Evolutionary conservation across 1,139 yeast species (phyloP).

Genomic region (Pichia sp.): DNA sequence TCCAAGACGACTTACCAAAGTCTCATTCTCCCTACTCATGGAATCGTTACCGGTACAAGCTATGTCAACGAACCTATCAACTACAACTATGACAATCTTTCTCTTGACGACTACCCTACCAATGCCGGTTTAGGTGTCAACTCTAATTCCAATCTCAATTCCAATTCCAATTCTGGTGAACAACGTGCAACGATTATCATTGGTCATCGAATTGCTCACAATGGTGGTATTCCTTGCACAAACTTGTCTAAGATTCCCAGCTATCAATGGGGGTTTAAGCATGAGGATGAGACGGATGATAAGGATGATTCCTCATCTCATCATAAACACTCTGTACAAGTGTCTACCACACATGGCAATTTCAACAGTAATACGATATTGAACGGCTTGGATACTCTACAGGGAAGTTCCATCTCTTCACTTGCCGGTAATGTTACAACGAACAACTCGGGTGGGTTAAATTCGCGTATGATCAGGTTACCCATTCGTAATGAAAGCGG

Average conservation of each 20-base stretch:
- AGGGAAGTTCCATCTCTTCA: slow-evolving; percentile 21
- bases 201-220: slow-evolving; percentile 27
- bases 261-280: slow-evolving; percentile 26
- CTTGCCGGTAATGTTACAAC: slow-evolving; percentile 19
- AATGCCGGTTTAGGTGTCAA: not conserved
- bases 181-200: slow-evolving; percentile 15
- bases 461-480: slow-evolving; percentile 21
- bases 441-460: slow-evolving; percentile 19
- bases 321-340: not conserved
- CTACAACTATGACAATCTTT: no score
- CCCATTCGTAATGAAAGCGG: slow-evolving; percentile 17
- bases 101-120: no score
- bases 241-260: slow-evolving; percentile 26
- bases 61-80: no score
- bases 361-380: slow-evolving; percentile 13
- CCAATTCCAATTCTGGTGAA: not conserved
- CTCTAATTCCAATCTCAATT: not conserved
- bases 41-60: no score
- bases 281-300: slow-evolving; percentile 18
- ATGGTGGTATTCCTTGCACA: slow-evolving; percentile 25
- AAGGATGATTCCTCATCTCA: not conserved
- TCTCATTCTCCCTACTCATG: no score
- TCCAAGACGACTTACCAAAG: no score
- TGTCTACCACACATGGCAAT: not conserved
- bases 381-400: slow-evolving; percentile 17